Conservation (phyloP, 306 rosid genomes). For the Biancaea sappan region DNA sequence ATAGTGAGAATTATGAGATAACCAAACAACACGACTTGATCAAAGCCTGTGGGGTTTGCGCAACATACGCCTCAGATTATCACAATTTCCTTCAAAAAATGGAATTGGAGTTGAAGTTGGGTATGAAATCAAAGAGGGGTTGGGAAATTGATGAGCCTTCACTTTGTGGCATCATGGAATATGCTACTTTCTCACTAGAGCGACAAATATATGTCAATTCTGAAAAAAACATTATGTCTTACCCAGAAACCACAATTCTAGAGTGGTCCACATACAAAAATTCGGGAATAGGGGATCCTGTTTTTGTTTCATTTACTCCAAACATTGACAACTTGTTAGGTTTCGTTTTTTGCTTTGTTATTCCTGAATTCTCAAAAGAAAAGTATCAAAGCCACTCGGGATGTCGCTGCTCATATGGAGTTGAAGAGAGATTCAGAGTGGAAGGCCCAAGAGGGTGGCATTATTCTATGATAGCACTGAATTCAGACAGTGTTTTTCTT, state of each 20-base stretch:
- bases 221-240: no score
- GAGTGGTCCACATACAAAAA: neutral
- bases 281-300: neutral
- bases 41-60: neutral
- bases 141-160: no score
- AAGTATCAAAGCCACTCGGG: no score
- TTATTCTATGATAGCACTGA: neutral
- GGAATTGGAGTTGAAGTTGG: no score
- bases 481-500: neutral
- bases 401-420: neutral
- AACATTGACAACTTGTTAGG: neutral
- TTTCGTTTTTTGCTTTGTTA: neutral
- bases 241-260: neutral
- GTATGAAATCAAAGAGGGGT: no score
- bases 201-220: no score
- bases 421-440: neutral
- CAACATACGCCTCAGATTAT: constrained; percentile 6
- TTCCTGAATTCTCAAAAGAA: neutral
- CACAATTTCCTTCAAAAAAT: neutral
- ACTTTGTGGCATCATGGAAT: no score
- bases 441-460: no score
- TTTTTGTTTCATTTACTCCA: neutral
- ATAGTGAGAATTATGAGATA: no score
- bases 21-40: no score
- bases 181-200: no score